Evolutionary conservation across 805 yeast genomes (phyloP).

Genomic region (Cephaloascus albidus): DNA sequence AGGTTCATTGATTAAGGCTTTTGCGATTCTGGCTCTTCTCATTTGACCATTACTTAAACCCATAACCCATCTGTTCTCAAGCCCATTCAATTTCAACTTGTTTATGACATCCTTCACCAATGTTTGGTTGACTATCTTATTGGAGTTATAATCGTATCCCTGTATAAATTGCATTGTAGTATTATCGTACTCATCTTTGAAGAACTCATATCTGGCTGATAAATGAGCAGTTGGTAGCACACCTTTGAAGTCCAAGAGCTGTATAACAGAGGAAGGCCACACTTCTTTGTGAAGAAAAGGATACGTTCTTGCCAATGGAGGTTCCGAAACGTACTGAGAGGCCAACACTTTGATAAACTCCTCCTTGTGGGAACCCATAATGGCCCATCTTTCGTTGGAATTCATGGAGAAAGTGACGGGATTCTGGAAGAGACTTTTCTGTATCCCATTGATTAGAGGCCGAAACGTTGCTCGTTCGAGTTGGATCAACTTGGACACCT

Average conservation of each 20-base stretch:
- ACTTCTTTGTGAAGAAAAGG: conserved; percentile 36
- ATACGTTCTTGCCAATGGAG: conserved; percentile 43
- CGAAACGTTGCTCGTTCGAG: background rate
- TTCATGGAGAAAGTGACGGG: conserved; percentile 31
- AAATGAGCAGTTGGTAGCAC: conserved; percentile 55
- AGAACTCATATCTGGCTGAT: conserved; percentile 83
- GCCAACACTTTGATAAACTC: conserved; percentile 48
- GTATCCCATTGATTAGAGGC: background rate
- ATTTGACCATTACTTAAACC: conserved; percentile 91
- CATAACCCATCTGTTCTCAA: conserved; percentile 70
- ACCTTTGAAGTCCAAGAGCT: conserved; percentile 36
- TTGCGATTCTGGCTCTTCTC: conserved; percentile 82
- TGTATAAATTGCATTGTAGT: conserved; percentile 55
- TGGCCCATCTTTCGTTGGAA: conserved; percentile 25
- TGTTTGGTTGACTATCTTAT: conserved; percentile 19
- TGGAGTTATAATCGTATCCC: conserved; percentile 39
- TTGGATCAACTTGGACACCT: background rate
- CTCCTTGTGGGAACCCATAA: conserved; percentile 37
- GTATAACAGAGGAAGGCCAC: conserved; percentile 35
- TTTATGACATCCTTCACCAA: conserved; percentile 34
- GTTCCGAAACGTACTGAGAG: conserved; percentile 41
- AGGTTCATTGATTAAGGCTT: conserved; percentile 58
- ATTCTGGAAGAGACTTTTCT: conserved; percentile 18
- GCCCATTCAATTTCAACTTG: conserved; percentile 42
- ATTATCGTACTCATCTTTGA: conserved; percentile 76